Percentiles rank a stretch among this genome's conserved stretches.
Evolutionary conservation across 2,329 filamentous ascomycete species (phyloP).

Genomic region (Alternaria alternata): DNA sequence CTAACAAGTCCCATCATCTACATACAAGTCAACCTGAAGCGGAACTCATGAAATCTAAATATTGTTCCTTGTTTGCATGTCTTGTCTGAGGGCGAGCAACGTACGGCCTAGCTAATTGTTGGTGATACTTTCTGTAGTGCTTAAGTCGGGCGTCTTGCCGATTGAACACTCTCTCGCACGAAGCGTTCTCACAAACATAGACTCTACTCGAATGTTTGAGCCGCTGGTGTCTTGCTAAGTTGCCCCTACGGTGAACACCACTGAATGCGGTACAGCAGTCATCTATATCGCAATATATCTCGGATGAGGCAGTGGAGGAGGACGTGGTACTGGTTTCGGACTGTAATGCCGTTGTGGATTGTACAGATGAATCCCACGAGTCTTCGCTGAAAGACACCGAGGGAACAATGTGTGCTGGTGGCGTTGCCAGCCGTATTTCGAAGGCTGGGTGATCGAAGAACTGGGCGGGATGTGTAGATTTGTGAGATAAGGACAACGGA

Average conservation of each 20-base stretch:
- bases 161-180: background rate
- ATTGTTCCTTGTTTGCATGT: background rate
- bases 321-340: background rate
- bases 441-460: too few species aligned
- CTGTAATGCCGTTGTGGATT: background rate
- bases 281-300: background rate
- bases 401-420: background rate
- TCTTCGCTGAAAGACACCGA: background rate
- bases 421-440: too few species aligned
- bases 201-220: background rate
- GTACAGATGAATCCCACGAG: background rate
- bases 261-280: background rate
- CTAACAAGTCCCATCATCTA: too few species aligned
- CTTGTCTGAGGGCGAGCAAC: background rate
- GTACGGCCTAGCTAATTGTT: background rate
- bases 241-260: background rate
- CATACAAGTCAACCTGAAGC: too few species aligned
- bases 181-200: background rate
- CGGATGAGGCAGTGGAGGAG: too few species aligned
- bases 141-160: conserved; percentile 17
- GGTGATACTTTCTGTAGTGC: conserved; percentile 7
- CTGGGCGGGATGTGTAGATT: too few species aligned
- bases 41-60: background rate
- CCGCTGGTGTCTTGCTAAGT: background rate
- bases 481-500: too few species aligned